Conservation (phyloP, 192 early-diverging fungal genomes). For the Glomus cerebriforme region DNA sequence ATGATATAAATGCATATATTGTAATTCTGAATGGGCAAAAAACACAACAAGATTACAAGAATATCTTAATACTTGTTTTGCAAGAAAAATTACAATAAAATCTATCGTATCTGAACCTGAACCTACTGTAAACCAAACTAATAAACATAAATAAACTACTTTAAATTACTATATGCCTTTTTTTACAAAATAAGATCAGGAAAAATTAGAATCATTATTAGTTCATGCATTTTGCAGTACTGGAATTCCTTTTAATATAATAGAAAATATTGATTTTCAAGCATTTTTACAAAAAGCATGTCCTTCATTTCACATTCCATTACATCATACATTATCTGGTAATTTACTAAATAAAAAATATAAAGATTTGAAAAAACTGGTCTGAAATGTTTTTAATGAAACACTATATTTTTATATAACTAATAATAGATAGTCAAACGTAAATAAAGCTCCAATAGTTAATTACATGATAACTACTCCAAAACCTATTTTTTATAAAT, state of each 20-base stretch:
- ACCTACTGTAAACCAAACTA: no score
- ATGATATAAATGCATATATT: no score
- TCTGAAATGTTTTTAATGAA: not conserved
- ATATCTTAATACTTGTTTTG: no score
- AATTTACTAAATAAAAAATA: not conserved
- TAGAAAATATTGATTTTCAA: not conserved
- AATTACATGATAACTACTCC: not conserved
- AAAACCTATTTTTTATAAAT: not conserved
- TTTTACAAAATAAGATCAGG: no score
- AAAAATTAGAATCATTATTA: no score
- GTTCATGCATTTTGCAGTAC: not conserved
- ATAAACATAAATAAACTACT: no score
- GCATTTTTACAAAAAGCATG: not conserved
- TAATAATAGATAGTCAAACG: not conserved
- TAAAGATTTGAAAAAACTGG: not conserved
- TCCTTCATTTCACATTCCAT: not conserved
- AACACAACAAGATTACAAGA: no score
- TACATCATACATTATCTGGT: not conserved
- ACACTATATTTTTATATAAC: not conserved
- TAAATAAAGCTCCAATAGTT: not conserved
- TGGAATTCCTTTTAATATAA: not conserved
- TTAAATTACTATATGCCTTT: no score
- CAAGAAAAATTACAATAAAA: no score
- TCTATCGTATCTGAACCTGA: no score
- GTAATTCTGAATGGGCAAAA: no score